phyloP scores from a whole-genome alignment of 2,329 filamentous ascomycete species.

The Dryadomyces quercus-mongolicae region DNA sequence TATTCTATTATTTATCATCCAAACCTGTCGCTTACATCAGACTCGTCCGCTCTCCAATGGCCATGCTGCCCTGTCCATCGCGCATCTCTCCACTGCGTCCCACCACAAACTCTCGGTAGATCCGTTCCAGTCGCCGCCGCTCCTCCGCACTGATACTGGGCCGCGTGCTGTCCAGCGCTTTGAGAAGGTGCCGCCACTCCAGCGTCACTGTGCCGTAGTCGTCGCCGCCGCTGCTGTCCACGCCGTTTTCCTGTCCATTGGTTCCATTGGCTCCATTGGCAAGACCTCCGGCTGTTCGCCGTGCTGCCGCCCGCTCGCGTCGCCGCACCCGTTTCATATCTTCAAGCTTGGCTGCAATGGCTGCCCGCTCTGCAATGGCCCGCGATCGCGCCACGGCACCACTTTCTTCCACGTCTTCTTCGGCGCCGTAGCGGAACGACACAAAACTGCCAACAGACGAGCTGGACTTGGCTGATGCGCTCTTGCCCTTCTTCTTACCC shows the following conservation, averaged over 20 bases:
- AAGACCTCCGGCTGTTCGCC: conserved; percentile 5
- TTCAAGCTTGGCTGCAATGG: conserved; percentile 70
- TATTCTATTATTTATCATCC: not conserved
- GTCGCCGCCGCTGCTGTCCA: conserved; percentile 7
- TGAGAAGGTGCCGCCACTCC: conserved; percentile 70
- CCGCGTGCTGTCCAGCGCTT: conserved; percentile 63
- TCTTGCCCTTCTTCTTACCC: not conserved
- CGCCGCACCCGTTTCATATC: conserved; percentile 62
- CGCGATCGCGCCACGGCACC: conserved; percentile 15
- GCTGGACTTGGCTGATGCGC: conserved; percentile 8
- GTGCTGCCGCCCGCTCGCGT: conserved; percentile 35
- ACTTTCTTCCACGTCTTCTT: conserved; percentile 29
- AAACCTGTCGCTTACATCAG: conserved; percentile 53
- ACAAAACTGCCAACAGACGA: conserved; percentile 45
- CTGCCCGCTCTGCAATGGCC: conserved; percentile 61
- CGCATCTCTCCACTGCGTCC: conserved; percentile 92
- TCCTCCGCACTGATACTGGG: conserved; percentile 76
- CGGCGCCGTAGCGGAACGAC: conserved; percentile 71
- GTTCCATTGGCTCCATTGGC: conserved; percentile 9
- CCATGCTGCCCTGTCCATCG: conserved; percentile 80
- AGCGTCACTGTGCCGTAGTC: conserved; percentile 14
- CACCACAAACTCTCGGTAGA: conserved; percentile 88
- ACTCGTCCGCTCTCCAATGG: conserved; percentile 85
- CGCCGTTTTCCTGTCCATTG: conserved; percentile 11
- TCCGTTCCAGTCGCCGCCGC: conserved; percentile 57